A percentile compares a stretch with the other conserved stretches of the same genome.
Conservation (phyloP, 345 rosid genomes). For the Gossypium longicalyx region DNA sequence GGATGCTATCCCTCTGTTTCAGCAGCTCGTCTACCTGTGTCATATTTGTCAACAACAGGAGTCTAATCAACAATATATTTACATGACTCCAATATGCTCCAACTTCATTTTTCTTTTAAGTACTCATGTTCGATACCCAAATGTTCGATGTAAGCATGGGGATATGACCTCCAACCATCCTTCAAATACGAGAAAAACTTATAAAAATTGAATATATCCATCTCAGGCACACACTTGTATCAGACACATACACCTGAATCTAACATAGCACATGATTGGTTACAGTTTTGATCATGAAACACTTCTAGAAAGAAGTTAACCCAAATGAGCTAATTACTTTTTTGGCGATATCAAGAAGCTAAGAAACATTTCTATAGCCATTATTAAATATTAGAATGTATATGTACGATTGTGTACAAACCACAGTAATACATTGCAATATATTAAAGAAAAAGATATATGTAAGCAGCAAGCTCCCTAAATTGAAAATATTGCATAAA, state of each 20-base stretch:
- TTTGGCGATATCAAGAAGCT: slow-evolving; percentile 5
- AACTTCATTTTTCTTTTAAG: neutral
- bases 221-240: neutral
- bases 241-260: neutral
- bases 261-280: neutral
- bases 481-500: neutral
- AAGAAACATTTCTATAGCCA: neutral
- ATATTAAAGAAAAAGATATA: neutral
- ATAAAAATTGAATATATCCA: neutral
- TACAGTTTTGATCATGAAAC: neutral
- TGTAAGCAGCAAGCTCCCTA: neutral
- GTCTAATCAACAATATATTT: neutral
- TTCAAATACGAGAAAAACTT: neutral
- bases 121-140: neutral
- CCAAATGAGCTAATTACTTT: neutral
- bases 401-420: neutral
- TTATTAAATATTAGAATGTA: neutral
- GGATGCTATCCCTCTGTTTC: slow-evolving; percentile 77
- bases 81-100: neutral
- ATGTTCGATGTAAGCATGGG: neutral
- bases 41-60: slow-evolving; percentile 7
- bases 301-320: neutral
- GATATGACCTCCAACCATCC: neutral
- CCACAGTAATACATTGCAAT: neutral
- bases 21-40: slow-evolving; percentile 84